Base-by-base conservation (phyloP, 2,329 filamentous ascomycete genomes). In the Penicillium digitatum region DNA sequence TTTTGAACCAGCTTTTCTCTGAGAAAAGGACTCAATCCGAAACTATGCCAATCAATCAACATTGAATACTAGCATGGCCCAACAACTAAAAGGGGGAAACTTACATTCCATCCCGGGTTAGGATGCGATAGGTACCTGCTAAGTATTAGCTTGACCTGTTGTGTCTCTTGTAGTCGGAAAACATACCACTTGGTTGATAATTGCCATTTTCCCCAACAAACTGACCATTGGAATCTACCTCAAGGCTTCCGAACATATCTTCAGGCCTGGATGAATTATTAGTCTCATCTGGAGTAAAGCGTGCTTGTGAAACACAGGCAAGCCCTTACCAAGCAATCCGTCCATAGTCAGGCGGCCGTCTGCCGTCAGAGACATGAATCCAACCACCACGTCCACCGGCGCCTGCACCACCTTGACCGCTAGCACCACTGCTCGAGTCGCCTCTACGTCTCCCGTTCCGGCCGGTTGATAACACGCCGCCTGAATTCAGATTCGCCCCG, bases 181-280 rank as follows among this genome's bases (percentile, higher is more conserved):
- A 31, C 66, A 54, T 73, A 75, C 82, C 83, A 67, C 80, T 83
- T 29, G 78, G 71, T 69, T 86, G 83, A 72, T 84, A 86, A 48
- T 79, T 79, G 11, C 83, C 83, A 61, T 76, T 73, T 0, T 74
- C 77, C 42, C 79, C 81, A 18, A 81, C 78, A 68, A 86, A 84
- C n/a, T 74, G 70, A 1, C 84, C 84, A 18, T 77, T 60, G 0
- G 75, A 76, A 69, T 86, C 82, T 5, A 87, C 80, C 68, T 87
- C 83, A 24, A 87, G 66, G 61, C 82, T 86, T 14, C 84, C 84
- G 65, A 87, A 82, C 47, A 87, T 87, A 70, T 87, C 84, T 66
- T 87, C 84, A 0, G 84, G 83, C 68, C 76, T 78, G 35, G 27
- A 22, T 22, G 14, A n/a, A n/a, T 3, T 20, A 31, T 55, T 22